Conservation (phyloP, 192 early-diverging fungal genomes). For the Coemansia sp. region DNA sequence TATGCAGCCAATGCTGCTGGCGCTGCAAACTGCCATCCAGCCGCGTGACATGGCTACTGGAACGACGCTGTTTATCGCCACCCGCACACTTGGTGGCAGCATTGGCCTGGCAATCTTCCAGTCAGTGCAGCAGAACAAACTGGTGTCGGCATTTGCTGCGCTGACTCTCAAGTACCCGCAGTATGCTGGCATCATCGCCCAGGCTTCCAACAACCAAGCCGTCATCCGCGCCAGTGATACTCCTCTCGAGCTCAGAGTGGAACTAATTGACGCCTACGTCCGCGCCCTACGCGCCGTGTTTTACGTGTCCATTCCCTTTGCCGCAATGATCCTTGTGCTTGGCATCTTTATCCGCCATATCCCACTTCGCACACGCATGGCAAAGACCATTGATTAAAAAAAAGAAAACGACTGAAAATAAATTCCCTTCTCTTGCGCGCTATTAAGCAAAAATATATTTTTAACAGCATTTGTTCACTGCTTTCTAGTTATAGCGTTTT, state of each 20-base stretch:
- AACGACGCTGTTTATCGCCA: slow-evolving; percentile 66
- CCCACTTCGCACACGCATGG: slow-evolving; percentile 34
- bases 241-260: slow-evolving; percentile 24
- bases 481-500: no score
- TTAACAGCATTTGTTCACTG: no score
- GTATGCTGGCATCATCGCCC: slow-evolving; percentile 45
- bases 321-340: slow-evolving; percentile 44
- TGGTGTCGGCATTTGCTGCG: slow-evolving; percentile 3
- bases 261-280: slow-evolving; percentile 57
- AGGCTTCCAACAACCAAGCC: slow-evolving; percentile 32
- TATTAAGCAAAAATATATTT: no score
- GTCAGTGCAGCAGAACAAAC: slow-evolving; percentile 64
- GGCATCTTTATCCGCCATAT: slow-evolving; percentile 55
- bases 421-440: no score
- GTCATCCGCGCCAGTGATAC: slow-evolving; percentile 23
- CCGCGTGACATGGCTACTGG: slow-evolving; percentile 66
- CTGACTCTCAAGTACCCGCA: slow-evolving; percentile 30
- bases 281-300: slow-evolving; percentile 51
- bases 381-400: slow-evolving; percentile 11
- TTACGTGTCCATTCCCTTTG: slow-evolving; percentile 57
- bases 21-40: slow-evolving; percentile 65
- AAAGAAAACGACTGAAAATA: not conserved
- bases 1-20: slow-evolving; percentile 70
- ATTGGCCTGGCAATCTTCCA: slow-evolving; percentile 62
- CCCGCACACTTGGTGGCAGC: slow-evolving; percentile 63